Percentiles rank a stretch among this genome's conserved stretches.
phyloP scores from a whole-genome alignment of 495 filamentous ascomycete genomes.

The Penicillium psychrofluorescens region DNA sequence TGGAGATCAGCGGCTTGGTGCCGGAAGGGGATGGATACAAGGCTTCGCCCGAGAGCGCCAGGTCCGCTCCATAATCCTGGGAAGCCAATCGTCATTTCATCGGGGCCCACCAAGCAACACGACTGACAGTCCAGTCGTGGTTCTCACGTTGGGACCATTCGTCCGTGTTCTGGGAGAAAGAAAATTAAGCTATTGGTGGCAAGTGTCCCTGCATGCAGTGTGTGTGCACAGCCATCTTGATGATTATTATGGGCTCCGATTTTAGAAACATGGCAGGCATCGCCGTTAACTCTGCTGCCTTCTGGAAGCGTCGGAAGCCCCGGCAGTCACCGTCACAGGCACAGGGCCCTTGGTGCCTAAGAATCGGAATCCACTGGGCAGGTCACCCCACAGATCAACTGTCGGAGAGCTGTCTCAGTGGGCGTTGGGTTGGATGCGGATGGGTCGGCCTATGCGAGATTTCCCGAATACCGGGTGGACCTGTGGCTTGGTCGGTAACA shows the following conservation, averaged over 20 bases:
- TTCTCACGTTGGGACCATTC: too few species aligned
- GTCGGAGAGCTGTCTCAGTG: too few species aligned
- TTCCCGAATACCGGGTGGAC: too few species aligned
- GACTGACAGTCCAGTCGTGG: not conserved
- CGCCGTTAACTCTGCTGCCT: slow-evolving; percentile 7
- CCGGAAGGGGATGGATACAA: too few species aligned
- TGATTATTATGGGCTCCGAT: not conserved
- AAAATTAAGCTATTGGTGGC: not conserved
- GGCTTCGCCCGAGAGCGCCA: too few species aligned
- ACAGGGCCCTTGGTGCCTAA: too few species aligned
- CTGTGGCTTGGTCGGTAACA: too few species aligned
- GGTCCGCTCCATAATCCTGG: not conserved
- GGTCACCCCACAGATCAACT: too few species aligned
- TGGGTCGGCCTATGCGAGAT: too few species aligned
- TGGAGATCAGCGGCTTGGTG: too few species aligned
- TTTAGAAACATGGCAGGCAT: slow-evolving; percentile 1
- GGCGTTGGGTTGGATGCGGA: too few species aligned
- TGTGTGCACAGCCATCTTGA: slow-evolving; percentile 1
- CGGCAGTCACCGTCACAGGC: slow-evolving; percentile 2
- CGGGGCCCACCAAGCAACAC: not conserved
- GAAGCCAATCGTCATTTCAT: not conserved
- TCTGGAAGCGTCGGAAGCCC: not conserved
- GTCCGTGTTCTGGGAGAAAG: not conserved
- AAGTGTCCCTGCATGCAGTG: not conserved
- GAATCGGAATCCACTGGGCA: too few species aligned